These are phyloP conservation scores for Tuber microsphaerosporum DNA, from an alignment of 495 filamentous ascomycete species.

Conservation along the genomic window DNA sequence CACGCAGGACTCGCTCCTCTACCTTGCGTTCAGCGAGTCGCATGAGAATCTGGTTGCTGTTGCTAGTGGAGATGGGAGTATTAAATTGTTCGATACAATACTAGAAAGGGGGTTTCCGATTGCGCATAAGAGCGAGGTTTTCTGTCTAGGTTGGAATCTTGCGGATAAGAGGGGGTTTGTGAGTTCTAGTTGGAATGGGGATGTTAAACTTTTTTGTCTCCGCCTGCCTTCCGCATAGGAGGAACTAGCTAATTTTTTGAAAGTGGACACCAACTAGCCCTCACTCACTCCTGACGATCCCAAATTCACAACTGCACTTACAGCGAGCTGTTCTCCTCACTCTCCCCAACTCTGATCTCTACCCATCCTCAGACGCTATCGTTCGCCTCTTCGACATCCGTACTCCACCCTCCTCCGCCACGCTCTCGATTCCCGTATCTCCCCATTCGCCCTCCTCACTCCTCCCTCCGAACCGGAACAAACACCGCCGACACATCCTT, in stretches of 20 bases:
- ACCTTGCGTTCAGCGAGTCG: slow-evolving; percentile 84
- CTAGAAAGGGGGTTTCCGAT: slow-evolving; percentile 68
- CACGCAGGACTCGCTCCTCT: slow-evolving; percentile 93
- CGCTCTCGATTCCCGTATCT: slow-evolving; percentile 40
- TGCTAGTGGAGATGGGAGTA: slow-evolving; percentile 88
- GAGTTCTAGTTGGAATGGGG: slow-evolving; percentile 88
- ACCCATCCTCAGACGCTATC: slow-evolving; percentile 73
- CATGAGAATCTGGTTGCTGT: slow-evolving; percentile 91
- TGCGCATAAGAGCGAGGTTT: slow-evolving; percentile 80
- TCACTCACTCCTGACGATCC: slow-evolving; percentile 70
- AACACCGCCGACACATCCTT: slow-evolving; percentile 74
- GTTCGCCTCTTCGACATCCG: slow-evolving; percentile 88
- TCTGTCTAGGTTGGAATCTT: slow-evolving; percentile 85
- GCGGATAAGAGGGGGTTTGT: slow-evolving; percentile 83
- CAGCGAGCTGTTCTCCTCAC: slow-evolving; percentile 77
- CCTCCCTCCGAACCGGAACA: slow-evolving; percentile 98
- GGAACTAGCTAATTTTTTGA: not conserved
- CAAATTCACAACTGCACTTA: slow-evolving; percentile 70
- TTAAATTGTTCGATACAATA: slow-evolving; percentile 72
- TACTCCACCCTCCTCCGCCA: slow-evolving; percentile 68
- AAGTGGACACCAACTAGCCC: slow-evolving; percentile 69
- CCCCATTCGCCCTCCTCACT: slow-evolving; percentile 56
- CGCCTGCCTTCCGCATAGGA: not conserved
- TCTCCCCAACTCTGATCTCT: slow-evolving; percentile 68
- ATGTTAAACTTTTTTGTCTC: slow-evolving; percentile 66